A percentile compares a stretch with the other conserved stretches of the same genome.
Conservation (phyloP, 2,329 filamentous ascomycete genomes). For the Epichloe gansuensis region DNA sequence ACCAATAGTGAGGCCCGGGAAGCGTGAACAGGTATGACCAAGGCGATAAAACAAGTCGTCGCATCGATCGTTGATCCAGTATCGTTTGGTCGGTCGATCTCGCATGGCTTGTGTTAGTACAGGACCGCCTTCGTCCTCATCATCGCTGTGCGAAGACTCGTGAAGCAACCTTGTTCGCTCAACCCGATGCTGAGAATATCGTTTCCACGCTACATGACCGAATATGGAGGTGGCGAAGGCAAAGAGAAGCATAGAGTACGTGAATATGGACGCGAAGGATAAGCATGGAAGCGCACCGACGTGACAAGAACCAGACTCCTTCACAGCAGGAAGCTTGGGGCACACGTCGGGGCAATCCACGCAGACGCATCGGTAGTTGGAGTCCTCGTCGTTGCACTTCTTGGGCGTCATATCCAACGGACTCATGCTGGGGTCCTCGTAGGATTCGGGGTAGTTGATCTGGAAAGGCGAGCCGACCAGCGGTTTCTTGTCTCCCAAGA, state of each 20-base stretch:
- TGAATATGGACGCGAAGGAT: constrained; percentile 80
- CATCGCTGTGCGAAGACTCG: constrained; percentile 71
- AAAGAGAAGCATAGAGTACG: constrained; percentile 65
- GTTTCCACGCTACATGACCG: constrained; percentile 64
- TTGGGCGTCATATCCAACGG: constrained; percentile 61
- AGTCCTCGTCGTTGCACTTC: constrained; percentile 80
- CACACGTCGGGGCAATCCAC: constrained; percentile 85
- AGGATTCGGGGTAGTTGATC: constrained; percentile 72
- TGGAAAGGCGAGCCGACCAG: constrained; percentile 85
- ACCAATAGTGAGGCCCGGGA: constrained; percentile 71
- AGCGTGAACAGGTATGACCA: constrained; percentile 68
- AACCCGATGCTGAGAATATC: constrained; percentile 59
- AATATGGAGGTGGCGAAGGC: constrained; percentile 52
- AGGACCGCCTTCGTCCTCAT: constrained; percentile 79
- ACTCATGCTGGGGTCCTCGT: constrained; percentile 55
- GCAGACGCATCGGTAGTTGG: constrained; percentile 79
- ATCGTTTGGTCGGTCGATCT: constrained; percentile 66
- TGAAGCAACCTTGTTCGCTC: constrained; percentile 80
- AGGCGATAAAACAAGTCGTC: constrained; percentile 70
- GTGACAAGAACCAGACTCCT: constrained; percentile 56
- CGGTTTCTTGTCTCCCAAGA: constrained; percentile 81
- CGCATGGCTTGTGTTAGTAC: constrained; percentile 64
- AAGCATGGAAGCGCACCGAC: constrained; percentile 85
- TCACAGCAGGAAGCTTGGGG: constrained; percentile 66
- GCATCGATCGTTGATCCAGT: constrained; percentile 71